Percentiles rank a stretch among this genome's conserved stretches.
Evolutionary conservation across 805 yeast genomes (phyloP).

Genomic region (Ogataea paradorogensis): DNA sequence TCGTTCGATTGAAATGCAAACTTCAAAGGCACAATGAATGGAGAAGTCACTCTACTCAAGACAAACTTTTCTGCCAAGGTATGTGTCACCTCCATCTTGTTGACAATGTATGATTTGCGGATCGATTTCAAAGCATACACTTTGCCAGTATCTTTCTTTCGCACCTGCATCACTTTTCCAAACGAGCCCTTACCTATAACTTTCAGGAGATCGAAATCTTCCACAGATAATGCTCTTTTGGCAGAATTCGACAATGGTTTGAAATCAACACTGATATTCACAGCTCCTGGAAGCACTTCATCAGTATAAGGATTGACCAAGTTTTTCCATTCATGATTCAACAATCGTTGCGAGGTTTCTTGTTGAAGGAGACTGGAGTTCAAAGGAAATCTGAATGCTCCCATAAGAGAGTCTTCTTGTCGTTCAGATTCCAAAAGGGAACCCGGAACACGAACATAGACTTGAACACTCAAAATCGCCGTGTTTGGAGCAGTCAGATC

Average conservation of each 20-base stretch:
- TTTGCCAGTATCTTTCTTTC: slow-evolving; percentile 91
- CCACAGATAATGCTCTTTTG: slow-evolving; percentile 72
- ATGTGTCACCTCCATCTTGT: slow-evolving; percentile 92
- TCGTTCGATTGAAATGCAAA: slow-evolving; percentile 98
- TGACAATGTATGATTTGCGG: slow-evolving; percentile 90
- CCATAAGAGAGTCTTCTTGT: slow-evolving; percentile 69
- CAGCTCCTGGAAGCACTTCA: slow-evolving; percentile 29
- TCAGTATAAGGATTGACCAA: slow-evolving; percentile 34
- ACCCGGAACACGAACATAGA: slow-evolving; percentile 76
- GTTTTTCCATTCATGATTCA: slow-evolving; percentile 60
- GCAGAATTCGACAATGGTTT: slow-evolving; percentile 33
- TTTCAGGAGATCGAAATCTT: slow-evolving; percentile 88
- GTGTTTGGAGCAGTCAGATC: slow-evolving; percentile 66
- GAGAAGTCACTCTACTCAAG: slow-evolving; percentile 86
- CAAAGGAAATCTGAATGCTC: slow-evolving; percentile 63
- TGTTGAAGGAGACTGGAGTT: slow-evolving; percentile 17
- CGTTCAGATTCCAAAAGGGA: slow-evolving; percentile 42
- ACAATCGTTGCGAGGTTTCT: slow-evolving; percentile 49
- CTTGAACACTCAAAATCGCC: slow-evolving; percentile 58
- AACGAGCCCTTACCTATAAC: slow-evolving; percentile 98
- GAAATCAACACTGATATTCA: slow-evolving; percentile 41
- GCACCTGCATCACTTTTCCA: slow-evolving; percentile 98
- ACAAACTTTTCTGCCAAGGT: slow-evolving; percentile 96
- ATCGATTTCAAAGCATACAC: slow-evolving; percentile 93
- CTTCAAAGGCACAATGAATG: slow-evolving; percentile 94